Base-by-base conservation (phyloP, 2,329 filamentous ascomycete species). In the Ophiosphaerella herpotricha region DNA sequence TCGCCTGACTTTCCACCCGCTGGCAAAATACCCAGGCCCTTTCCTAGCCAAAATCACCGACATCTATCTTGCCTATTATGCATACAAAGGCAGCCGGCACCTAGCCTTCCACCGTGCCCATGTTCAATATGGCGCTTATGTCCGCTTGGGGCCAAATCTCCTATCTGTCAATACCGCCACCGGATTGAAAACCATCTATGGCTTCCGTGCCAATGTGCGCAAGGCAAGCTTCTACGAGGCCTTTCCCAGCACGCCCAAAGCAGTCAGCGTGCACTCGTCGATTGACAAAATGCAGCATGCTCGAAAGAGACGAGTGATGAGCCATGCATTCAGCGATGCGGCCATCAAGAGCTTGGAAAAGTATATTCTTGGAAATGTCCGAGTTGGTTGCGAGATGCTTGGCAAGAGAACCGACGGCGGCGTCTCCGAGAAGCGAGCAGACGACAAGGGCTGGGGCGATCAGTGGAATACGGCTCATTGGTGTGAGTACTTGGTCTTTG, bases 121-220 rank as follows among this genome's bases (percentile, higher is more conserved):
- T 70, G 76, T 86, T 60, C 80, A 81, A 66, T 91, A 95, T 64
- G 89, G 88, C 1, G 54, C 57, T n/a, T 71, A 85, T 43, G 87
- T 93, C n/a, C 88, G 90, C 24, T 89, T 88, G 58, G 88, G 88
- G 0, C 90, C 90, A 38, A 90, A 91, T 71, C 84, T 83, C 52
- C 76, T 96, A 36, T 90, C 86, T 1, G 84, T 95, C 76, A 93
- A 94, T 78, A 86, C 85, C 46, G 82, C 82, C 53, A 80, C 61
- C 24, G 76, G 75, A 0, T 61, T 80, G 14, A 77, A 78, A 50
- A 73, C 76, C 7, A 80, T 82, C 61, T 81, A 82, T 57, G 73
- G 76, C 29, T 74, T 74, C 67, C 71, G 74, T 23, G 67, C 74
- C 37, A 79, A 80, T 55, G 75, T 80, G 12, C 73, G 74, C 33